Evolutionary conservation across 257 asterid genomes (phyloP).

Genomic region (Salvia miltiorrhiza): DNA sequence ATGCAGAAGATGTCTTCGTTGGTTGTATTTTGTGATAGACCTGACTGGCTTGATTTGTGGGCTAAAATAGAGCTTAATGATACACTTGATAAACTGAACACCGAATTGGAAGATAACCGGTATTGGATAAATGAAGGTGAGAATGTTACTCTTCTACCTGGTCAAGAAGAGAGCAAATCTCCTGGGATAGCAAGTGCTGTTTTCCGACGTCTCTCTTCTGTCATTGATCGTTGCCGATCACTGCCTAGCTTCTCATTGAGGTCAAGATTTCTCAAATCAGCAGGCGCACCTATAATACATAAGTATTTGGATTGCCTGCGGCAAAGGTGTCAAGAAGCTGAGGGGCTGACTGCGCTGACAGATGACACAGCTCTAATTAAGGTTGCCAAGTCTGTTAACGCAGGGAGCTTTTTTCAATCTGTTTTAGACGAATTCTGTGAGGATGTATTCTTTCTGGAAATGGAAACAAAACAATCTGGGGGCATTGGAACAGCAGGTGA

Average conservation of each 20-base stretch:
- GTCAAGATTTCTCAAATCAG: slow-evolving; percentile 63
- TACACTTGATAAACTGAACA: slow-evolving; percentile 47
- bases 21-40: slow-evolving; percentile 82
- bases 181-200: slow-evolving; percentile 60
- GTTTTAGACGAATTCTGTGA: slow-evolving; percentile 68
- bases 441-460: slow-evolving; percentile 82
- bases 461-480: slow-evolving; percentile 45
- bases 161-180: slow-evolving; percentile 63
- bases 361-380: slow-evolving; percentile 69
- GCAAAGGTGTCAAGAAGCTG: slow-evolving; percentile 93
- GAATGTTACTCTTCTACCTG: slow-evolving; percentile 38
- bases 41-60: slow-evolving; percentile 97
- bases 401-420: slow-evolving; percentile 49
- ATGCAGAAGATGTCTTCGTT: slow-evolving; percentile 66
- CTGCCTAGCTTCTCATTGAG: slow-evolving; percentile 66
- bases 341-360: slow-evolving; percentile 87
- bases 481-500: slow-evolving; percentile 27
- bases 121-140: slow-evolving; percentile 56
- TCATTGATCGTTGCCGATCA: slow-evolving; percentile 75
- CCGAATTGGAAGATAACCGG: slow-evolving; percentile 64
- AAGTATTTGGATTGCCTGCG: slow-evolving; percentile 53
- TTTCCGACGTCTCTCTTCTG: slow-evolving; percentile 49
- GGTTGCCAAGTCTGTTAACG: slow-evolving; percentile 77
- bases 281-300: slow-evolving; percentile 53
- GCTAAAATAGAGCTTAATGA: slow-evolving; percentile 79